phyloP scores from a whole-genome alignment of 2,329 filamentous ascomycete species.

The Xylariaceae sp. region DNA sequence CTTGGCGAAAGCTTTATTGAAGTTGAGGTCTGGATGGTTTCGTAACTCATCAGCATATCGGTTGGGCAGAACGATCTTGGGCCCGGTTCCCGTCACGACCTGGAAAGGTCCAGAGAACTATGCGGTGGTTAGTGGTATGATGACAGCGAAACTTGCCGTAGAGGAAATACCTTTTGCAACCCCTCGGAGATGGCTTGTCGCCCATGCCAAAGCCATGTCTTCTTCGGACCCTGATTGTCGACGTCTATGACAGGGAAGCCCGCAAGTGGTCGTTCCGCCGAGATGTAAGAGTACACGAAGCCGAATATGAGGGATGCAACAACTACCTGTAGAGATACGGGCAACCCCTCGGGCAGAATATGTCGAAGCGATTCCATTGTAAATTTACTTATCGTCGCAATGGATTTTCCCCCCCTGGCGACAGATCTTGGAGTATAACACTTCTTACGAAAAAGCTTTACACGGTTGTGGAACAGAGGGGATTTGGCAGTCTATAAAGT shows the following conservation, averaged over 20 bases:
- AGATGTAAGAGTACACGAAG: slow-evolving; percentile 22
- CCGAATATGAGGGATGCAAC: slow-evolving; percentile 22
- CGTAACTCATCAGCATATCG: slow-evolving; percentile 31
- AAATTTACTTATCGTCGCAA: not conserved
- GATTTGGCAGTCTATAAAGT: no score
- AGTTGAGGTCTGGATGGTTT: slow-evolving; percentile 28
- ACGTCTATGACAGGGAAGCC: slow-evolving; percentile 24
- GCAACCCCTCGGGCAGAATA: slow-evolving; percentile 24
- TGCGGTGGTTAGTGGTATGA: no score
- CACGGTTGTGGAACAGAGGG: no score
- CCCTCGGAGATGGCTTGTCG: slow-evolving; percentile 21
- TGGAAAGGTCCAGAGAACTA: slow-evolving; percentile 29
- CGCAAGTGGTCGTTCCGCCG: slow-evolving; percentile 20
- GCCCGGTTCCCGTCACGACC: slow-evolving; percentile 27
- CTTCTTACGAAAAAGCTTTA: no score
- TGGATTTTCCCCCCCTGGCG: no score
- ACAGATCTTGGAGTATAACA: no score
- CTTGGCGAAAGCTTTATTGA: slow-evolving; percentile 29
- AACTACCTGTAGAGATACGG: slow-evolving; percentile 23
- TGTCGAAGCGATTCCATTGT: slow-evolving; percentile 22
- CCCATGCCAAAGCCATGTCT: slow-evolving; percentile 24
- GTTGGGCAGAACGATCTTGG: slow-evolving; percentile 29
- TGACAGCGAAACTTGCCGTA: no score
- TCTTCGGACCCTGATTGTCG: slow-evolving; percentile 22
- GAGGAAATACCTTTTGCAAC: slow-evolving; percentile 16